These are phyloP conservation scores for Pelargonium australe DNA, from an alignment of 441 rosid species.

Conservation along the genomic window DNA sequence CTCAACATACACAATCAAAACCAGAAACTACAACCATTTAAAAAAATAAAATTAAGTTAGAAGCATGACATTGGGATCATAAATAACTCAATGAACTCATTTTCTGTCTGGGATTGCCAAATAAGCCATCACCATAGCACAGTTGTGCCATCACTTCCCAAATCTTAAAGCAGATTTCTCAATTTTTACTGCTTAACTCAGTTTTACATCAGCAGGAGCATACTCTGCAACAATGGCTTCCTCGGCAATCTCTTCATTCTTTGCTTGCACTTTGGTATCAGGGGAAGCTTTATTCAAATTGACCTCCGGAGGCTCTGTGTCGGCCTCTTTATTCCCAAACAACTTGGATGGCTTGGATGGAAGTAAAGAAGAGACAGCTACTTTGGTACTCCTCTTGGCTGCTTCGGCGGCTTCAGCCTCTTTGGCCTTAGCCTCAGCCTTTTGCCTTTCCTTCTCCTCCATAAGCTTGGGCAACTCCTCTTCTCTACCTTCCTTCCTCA, in stretches of 20 bases:
- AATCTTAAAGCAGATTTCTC: slow-evolving; percentile 9
- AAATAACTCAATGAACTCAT: not conserved
- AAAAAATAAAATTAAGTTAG: not conserved
- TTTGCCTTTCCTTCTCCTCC: slow-evolving; percentile 73
- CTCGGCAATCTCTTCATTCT: slow-evolving; percentile 27
- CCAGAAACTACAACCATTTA: not conserved
- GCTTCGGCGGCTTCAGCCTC: slow-evolving; percentile 71
- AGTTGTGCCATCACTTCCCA: slow-evolving; percentile 8
- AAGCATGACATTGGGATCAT: slow-evolving; percentile 8
- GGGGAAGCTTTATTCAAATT: slow-evolving; percentile 24
- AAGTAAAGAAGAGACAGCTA: slow-evolving; percentile 44
- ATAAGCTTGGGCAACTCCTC: slow-evolving; percentile 67
- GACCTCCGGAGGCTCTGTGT: slow-evolving; percentile 17
- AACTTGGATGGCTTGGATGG: slow-evolving; percentile 28
- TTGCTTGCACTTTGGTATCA: slow-evolving; percentile 21
- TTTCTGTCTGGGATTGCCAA: not conserved
- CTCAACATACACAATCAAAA: not conserved
- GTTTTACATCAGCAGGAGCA: slow-evolving; percentile 13
- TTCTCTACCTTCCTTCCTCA: slow-evolving; percentile 69
- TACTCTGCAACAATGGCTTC: slow-evolving; percentile 27
- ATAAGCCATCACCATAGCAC: not conserved
- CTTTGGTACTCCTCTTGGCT: slow-evolving; percentile 55
- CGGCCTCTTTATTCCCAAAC: slow-evolving; percentile 41
- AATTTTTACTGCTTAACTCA: not conserved
- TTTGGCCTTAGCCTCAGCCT: slow-evolving; percentile 81